These are phyloP conservation scores for Skeletonema tropicum DNA, from an alignment of 108 stramenopile species.

Conservation along the genomic window DNA sequence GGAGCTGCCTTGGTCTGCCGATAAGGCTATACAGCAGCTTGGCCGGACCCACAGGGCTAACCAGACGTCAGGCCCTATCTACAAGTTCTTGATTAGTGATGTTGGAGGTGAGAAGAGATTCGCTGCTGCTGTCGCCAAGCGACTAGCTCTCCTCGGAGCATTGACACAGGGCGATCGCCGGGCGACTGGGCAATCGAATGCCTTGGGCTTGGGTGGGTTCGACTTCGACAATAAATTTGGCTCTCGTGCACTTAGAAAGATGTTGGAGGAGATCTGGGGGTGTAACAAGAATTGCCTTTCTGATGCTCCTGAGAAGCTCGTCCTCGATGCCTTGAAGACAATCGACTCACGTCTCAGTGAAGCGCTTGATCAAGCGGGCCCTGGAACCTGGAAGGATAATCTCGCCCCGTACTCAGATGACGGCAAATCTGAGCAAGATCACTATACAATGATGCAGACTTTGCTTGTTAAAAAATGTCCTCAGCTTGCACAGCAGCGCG, in stretches of 20 bases:
- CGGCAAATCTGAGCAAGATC: neutral
- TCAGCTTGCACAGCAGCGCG: slow-evolving; percentile 26
- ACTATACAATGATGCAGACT: slow-evolving; percentile 16
- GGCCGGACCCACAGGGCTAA: slow-evolving; percentile 82
- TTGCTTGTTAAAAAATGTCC: neutral
- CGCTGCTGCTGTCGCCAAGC: slow-evolving; percentile 72
- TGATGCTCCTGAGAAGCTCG: slow-evolving; percentile 3
- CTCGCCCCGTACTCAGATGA: slow-evolving; percentile 6
- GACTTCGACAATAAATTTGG: slow-evolving; percentile 53
- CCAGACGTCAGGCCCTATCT: slow-evolving; percentile 56
- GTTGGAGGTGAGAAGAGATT: slow-evolving; percentile 77
- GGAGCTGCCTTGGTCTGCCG: slow-evolving; percentile 78
- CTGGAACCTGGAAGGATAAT: neutral
- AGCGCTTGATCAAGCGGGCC: slow-evolving; percentile 1
- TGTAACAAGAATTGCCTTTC: neutral
- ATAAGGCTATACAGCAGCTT: slow-evolving; percentile 80
- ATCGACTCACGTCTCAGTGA: neutral
- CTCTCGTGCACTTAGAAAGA: slow-evolving; percentile 14
- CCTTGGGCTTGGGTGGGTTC: slow-evolving; percentile 40
- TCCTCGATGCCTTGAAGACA: slow-evolving; percentile 3
- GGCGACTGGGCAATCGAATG: slow-evolving; percentile 45
- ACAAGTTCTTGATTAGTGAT: slow-evolving; percentile 57
- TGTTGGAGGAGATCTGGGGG: slow-evolving; percentile 9
- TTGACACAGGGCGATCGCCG: slow-evolving; percentile 74
- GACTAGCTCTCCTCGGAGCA: slow-evolving; percentile 62